Evolutionary conservation across 768 basidiomycete genomes (phyloP), one percentile per base, ranked within the genome.

Genomic region (Agrocybe praecox): DNA sequence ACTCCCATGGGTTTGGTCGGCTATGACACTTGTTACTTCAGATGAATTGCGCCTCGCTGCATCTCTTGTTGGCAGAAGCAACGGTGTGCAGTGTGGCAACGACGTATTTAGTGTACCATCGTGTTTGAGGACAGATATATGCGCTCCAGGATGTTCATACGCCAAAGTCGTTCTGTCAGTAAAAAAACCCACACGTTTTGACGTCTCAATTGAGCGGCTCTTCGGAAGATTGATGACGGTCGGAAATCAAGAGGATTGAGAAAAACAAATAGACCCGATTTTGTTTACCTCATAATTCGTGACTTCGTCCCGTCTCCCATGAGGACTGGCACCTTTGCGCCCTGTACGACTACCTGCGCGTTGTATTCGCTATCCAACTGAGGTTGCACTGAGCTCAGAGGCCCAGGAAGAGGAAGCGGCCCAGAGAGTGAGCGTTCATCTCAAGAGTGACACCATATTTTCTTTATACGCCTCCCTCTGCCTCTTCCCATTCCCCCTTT

Each of bases 181-280:
- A 53, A 44, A 33, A 57, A 18, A 33, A 48, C 26, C 9, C 26
- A 14, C 18, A 34, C 11, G 47, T 48, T n/a, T 48, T 58, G 57
- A 58, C 57, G 53, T 53, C 42, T 58, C 46, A 46, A 48, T 48
- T 48, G 54, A 57, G 49, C 43, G 51, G 56, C 33, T 45, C 29
- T 53, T 49, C 50, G 56, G 52, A 49, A 46, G 45, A 32, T 6
- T 54, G 53, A 52, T 46, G 56, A 17, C 26, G 19, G 57, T 58
- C 57, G 57, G 57, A 58, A 53, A 58, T 58, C 57, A 58, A 49
- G 47, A 46, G 52, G 45, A 52, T 34, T 47, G 53, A 29, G 49
- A 18, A 52, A 32, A 57, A 47, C 53, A 64, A 60, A 61, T 57
- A 64, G 59, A 36, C 53, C 56, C 52, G 66, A 58, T 58, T 62